Conservation (phyloP, 257 asterid species). For the Solanum chaucha region DNA sequence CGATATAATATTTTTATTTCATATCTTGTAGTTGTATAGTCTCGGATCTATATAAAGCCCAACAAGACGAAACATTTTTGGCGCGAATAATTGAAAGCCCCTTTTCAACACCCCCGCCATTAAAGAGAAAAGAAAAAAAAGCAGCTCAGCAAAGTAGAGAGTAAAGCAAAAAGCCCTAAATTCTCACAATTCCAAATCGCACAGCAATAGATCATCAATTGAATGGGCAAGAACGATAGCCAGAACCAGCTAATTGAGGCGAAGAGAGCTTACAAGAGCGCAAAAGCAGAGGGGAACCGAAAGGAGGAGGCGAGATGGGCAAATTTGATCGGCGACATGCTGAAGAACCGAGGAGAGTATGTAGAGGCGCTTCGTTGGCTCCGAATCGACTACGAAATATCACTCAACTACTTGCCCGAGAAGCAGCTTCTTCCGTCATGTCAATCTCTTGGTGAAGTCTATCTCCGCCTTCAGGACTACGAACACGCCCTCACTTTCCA, state of each 20-base stretch:
- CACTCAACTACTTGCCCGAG: slow-evolving; percentile 38
- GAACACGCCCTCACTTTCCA: slow-evolving; percentile 59
- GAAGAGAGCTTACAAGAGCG: slow-evolving; percentile 44
- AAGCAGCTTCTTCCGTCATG: slow-evolving; percentile 83
- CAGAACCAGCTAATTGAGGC: slow-evolving; percentile 47
- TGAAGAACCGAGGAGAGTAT: slow-evolving; percentile 82
- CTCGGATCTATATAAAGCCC: neutral
- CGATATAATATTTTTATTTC: too few relatives aligned
- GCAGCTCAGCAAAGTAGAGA: neutral
- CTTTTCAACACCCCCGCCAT: neutral
- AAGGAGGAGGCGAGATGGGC: slow-evolving; percentile 99
- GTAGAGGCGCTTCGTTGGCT: slow-evolving; percentile 83
- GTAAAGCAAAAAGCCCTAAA: neutral
- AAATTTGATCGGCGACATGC: slow-evolving; percentile 63
- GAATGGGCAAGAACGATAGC: slow-evolving; percentile 47
- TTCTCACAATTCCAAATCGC: neutral
- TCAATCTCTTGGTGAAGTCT: slow-evolving; percentile 87
- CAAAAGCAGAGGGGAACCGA: slow-evolving; percentile 52
- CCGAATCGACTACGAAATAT: slow-evolving; percentile 71
- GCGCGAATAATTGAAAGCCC: neutral
- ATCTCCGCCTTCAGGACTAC: slow-evolving; percentile 56
- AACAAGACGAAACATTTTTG: neutral
- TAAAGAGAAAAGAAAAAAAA: neutral
- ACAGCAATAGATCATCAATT: neutral
- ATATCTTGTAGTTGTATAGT: neutral